These are phyloP conservation scores for Phytomonas francai DNA, from an alignment of 208 protist genomes.

Conservation along the genomic window DNA sequence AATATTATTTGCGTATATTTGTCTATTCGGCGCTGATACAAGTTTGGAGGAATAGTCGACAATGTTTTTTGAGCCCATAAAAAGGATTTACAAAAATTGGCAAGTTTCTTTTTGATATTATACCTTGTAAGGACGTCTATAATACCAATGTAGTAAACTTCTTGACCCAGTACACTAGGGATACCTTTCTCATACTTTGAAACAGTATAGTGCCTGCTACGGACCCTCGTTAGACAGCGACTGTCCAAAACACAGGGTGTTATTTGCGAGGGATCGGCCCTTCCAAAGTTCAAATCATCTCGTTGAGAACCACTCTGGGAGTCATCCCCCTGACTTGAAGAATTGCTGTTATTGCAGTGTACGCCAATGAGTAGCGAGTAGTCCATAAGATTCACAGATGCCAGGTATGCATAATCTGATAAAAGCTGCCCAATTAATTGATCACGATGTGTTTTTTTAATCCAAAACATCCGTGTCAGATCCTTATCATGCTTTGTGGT, in stretches of 20 bases:
- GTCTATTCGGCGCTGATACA: constrained; percentile 51
- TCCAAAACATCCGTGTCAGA: constrained; percentile 73
- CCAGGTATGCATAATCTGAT: constrained; percentile 58
- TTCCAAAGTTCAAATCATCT: neutral
- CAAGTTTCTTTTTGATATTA: constrained; percentile 69
- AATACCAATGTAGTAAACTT: constrained; percentile 84
- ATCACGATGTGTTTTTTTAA: constrained; percentile 28
- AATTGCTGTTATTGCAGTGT: constrained; percentile 51
- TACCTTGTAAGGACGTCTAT: constrained; percentile 85
- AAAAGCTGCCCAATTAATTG: constrained; percentile 44
- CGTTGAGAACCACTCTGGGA: neutral
- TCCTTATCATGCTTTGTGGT: constrained; percentile 77
- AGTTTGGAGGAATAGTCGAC: constrained; percentile 65
- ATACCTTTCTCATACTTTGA: constrained; percentile 47
- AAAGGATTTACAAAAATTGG: constrained; percentile 86
- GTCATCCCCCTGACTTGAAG: constrained; percentile 17
- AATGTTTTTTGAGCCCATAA: constrained; percentile 65
- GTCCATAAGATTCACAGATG: constrained; percentile 58
- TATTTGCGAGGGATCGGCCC: neutral
- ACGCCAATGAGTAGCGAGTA: constrained; percentile 86
- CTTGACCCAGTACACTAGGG: constrained; percentile 54
- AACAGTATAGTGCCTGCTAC: constrained; percentile 3
- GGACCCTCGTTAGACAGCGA: neutral
- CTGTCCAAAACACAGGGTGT: neutral
- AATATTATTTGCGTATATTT: constrained; percentile 69